Conservation (phyloP, 2,329 filamentous ascomycete species). For the Scytalidium sp. region DNA sequence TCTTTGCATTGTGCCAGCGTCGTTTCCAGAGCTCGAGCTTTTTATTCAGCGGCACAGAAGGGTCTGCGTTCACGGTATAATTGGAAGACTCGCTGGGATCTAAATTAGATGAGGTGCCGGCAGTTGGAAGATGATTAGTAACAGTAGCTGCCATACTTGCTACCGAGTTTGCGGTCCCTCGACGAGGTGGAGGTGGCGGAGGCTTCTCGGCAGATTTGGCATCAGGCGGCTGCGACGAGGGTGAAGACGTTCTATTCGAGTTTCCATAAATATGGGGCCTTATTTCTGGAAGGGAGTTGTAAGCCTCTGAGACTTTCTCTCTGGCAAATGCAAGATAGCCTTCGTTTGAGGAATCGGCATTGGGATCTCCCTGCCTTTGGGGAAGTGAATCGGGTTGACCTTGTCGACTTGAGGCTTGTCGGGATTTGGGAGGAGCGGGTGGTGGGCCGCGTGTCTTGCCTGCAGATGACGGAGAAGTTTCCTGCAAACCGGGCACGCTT, state of each 20-base stretch:
- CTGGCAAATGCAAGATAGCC: slow-evolving; percentile 25
- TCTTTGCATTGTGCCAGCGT: slow-evolving; percentile 63
- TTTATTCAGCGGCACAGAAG: slow-evolving; percentile 47
- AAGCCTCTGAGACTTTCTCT: slow-evolving; percentile 25
- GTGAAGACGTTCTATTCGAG: neutral
- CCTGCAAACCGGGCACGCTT: slow-evolving; percentile 22
- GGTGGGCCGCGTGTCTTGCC: slow-evolving; percentile 36
- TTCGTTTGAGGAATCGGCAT: slow-evolving; percentile 10
- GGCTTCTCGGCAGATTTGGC: slow-evolving; percentile 10
- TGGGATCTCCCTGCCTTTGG: neutral
- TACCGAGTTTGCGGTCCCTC: slow-evolving; percentile 7
- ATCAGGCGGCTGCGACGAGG: neutral
- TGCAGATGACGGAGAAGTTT: slow-evolving; percentile 31
- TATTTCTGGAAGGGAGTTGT: slow-evolving; percentile 28
- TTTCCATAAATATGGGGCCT: slow-evolving; percentile 24
- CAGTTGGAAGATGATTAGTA: slow-evolving; percentile 16
- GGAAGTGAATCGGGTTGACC: neutral
- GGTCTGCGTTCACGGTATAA: slow-evolving; percentile 1
- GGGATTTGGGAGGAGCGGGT: slow-evolving; percentile 25
- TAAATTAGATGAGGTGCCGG: slow-evolving; percentile 16
- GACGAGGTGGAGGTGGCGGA: slow-evolving; percentile 18
- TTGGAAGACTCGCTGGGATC: slow-evolving; percentile 24
- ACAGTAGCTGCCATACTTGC: slow-evolving; percentile 4
- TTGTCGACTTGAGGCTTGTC: slow-evolving; percentile 11
- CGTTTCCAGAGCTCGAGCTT: slow-evolving; percentile 71